Conservation (phyloP, 1,284 basidiomycete species). For the Phellinidium pouzarii region DNA sequence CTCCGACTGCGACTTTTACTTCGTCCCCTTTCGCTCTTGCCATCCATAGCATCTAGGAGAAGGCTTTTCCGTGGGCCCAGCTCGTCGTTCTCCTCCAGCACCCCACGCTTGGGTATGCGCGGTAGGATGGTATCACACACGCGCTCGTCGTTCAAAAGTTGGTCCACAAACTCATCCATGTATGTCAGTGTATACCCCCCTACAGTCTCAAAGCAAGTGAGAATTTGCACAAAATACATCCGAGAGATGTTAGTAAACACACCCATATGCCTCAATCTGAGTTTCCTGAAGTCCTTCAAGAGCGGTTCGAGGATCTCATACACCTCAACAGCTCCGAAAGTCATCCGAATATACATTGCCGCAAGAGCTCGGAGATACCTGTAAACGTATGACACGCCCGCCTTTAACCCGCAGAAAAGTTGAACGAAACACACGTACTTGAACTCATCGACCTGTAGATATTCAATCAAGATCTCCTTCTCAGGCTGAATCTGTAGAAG, state of each 20-base stretch:
- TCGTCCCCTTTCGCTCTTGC: conserved; percentile 36
- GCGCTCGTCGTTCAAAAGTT: conserved; percentile 80
- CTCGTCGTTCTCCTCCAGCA: conserved; percentile 89
- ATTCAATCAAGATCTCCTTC: conserved; percentile 93
- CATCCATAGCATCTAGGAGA: conserved; percentile 78
- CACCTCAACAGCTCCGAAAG: conserved; percentile 84
- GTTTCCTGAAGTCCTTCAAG: conserved; percentile 88
- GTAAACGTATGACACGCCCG: background rate
- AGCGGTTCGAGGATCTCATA: conserved; percentile 92
- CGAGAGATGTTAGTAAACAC: conserved; percentile 26
- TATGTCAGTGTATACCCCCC: conserved; percentile 79
- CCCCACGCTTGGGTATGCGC: conserved; percentile 77
- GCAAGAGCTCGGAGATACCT: conserved; percentile 93
- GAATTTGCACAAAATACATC: conserved; percentile 9
- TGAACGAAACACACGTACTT: conserved; percentile 72
- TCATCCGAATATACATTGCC: conserved; percentile 92
- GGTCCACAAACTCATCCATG: conserved; percentile 91
- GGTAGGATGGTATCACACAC: conserved; percentile 97
- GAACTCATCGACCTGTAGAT: conserved; percentile 93
- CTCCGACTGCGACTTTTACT: conserved; percentile 31
- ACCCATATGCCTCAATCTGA: conserved; percentile 80
- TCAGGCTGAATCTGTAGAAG: conserved; percentile 96
- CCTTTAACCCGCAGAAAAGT: background rate
- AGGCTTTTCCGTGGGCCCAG: conserved; percentile 77
- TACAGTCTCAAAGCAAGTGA: conserved; percentile 27